A percentile compares a stretch with the other conserved stretches of the same genome.
These are phyloP conservation scores for Cercospora brassicicola DNA, from an alignment of 2,329 filamentous ascomycete genomes.

Conservation along the genomic window DNA sequence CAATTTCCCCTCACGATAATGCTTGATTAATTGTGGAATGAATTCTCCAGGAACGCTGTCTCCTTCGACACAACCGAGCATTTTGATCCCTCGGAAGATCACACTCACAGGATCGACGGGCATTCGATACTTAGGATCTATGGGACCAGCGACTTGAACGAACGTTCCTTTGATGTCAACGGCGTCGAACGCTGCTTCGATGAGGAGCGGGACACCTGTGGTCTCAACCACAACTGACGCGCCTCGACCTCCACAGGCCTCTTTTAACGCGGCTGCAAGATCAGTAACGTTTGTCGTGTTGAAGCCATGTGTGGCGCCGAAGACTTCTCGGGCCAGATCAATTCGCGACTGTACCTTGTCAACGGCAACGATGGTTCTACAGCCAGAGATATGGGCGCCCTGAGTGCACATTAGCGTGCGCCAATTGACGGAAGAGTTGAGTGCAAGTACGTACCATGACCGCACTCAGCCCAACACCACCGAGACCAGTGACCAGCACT, in stretches of 20 bases:
- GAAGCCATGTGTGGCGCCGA: slow-evolving; percentile 45
- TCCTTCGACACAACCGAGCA: slow-evolving; percentile 49
- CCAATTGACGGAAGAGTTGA: not conserved
- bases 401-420: slow-evolving; percentile 16
- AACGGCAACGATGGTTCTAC: slow-evolving; percentile 42
- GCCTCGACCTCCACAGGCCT: slow-evolving; percentile 39
- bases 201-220: slow-evolving; percentile 23
- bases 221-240: slow-evolving; percentile 48
- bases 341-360: slow-evolving; percentile 40
- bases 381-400: slow-evolving; percentile 31
- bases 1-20: slow-evolving; percentile 47
- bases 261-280: slow-evolving; percentile 37
- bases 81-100: slow-evolving; percentile 47
- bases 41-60: slow-evolving; percentile 44
- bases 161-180: slow-evolving; percentile 43
- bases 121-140: slow-evolving; percentile 41
- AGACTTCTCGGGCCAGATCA: slow-evolving; percentile 37
- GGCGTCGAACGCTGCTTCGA: slow-evolving; percentile 24
- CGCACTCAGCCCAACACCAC: slow-evolving; percentile 36
- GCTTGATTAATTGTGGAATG: slow-evolving; percentile 48
- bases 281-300: slow-evolving; percentile 36
- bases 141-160: slow-evolving; percentile 49
- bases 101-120: slow-evolving; percentile 43
- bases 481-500: slow-evolving; percentile 31
- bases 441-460: slow-evolving; percentile 37